Evolutionary conservation across 257 asterid species (phyloP).

Genomic region (Coffea canephora): DNA sequence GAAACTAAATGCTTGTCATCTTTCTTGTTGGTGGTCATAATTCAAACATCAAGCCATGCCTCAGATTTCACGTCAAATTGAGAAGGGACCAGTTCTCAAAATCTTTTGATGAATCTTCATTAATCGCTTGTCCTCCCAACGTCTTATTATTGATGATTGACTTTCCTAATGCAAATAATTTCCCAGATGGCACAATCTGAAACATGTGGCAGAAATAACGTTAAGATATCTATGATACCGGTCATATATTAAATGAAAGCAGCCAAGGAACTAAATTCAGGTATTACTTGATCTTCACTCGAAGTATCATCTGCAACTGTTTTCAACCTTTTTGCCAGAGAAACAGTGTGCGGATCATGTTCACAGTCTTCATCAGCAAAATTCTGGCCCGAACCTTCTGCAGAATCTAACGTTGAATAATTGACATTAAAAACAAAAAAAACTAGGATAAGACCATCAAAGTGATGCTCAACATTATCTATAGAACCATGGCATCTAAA

Average conservation of each 20-base stretch:
- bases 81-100: not conserved
- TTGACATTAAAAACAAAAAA: not conserved
- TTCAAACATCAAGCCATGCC: not conserved
- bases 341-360: slow-evolving; percentile 8
- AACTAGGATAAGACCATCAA: not conserved
- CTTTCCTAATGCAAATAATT: slow-evolving; percentile 1
- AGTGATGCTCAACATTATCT: not conserved
- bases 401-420: slow-evolving; percentile 6
- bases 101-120: slow-evolving; percentile 7
- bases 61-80: not conserved
- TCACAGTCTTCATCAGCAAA: slow-evolving; percentile 25
- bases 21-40: not conserved
- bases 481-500: not conserved
- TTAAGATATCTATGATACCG: not conserved
- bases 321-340: slow-evolving; percentile 27
- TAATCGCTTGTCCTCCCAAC: slow-evolving; percentile 5
- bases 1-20: not conserved
- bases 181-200: slow-evolving; percentile 21
- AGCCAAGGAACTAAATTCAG: not conserved
- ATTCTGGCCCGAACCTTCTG: slow-evolving; percentile 45
- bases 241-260: not conserved
- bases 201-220: not conserved
- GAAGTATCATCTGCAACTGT: slow-evolving; percentile 15
- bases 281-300: slow-evolving; percentile 24
- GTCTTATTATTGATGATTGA: slow-evolving; percentile 8